Evolutionary conservation across 2,329 filamentous ascomycete species (phyloP), one percentile per base, ranked within the genome.

Genomic region (Colletotrichum costaricense): DNA sequence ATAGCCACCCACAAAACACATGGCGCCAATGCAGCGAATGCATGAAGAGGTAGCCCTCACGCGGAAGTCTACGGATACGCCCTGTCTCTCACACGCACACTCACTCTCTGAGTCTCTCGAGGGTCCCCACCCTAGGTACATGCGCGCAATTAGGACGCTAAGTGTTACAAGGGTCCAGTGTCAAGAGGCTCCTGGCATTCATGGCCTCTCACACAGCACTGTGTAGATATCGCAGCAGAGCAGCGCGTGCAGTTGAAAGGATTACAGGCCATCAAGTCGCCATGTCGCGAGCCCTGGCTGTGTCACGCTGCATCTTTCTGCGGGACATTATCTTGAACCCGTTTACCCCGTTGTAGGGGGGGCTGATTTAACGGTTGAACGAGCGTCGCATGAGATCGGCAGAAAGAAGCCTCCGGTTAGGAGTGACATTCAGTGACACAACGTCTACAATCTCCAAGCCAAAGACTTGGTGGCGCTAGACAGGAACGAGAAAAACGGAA

Each of bases 1-100:
- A 68, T 68, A 49, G 52, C 65, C 35, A 56, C 64, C 55, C 24
- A 33, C 63, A 19, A 64, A 54, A 28, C 62, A 52, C 57, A 60
- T 62, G 60, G 70, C 66, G 66, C 59, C 30, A 60, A 52, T 73
- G 49, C 70, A 19, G 49, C 8, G 42, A 49, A 49, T 55, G 59
- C 69, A 72, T 63, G 58, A 58, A 63, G 38, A 33, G 16, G 22
- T 52, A 46, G 49, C 58, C 35, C 26, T 62, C 14, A 19, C 24
- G 19, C 5, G 30, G 19, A 9, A 12, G 24, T 3, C 4, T n/a
- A 22, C 5, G n/a, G 24, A 28, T 14, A 55, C 22, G 52, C 38
- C 38, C 38, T 42, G 33, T 35, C 33, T 35, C 33, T 35, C 33
- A 35, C 11, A 4, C 33, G 11, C 33, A 35, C 33, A 12, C 33